Evolutionary conservation across 2,329 filamentous ascomycete genomes (phyloP), one percentile per base, ranked within the genome.

Genomic region (Colletotrichum zoysiae): DNA sequence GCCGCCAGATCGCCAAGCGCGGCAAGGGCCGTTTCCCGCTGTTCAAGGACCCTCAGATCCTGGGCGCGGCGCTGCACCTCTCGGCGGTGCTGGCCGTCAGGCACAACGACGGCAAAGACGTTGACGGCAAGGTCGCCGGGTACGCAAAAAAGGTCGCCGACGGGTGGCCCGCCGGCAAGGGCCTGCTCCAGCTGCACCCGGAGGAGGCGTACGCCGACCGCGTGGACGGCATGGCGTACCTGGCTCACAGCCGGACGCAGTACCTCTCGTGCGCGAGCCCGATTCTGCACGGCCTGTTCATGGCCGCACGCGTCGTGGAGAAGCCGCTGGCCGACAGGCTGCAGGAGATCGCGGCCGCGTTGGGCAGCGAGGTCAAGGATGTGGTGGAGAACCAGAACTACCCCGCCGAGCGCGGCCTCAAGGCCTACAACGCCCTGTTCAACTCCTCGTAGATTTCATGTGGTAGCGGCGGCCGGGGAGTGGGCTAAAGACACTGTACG

Each of bases 281-380:
- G 51, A 76, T 85, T 38, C 75, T 85, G 61, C 79, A 82, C 76
- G 88, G 85, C 26, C 79, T 89, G 64, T 79, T 83, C 51, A 71
- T 84, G 71, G 85, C 87, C 18, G 78, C 81, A 53, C 77, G 85
- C 73, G 78, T 86, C 18, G 76, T 86, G 55, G 77, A 78, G 60
- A 75, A 79, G 35, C 78, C 76, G 55, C 76, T 85, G 62, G 80
- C 80, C 5, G 75, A 67, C 40, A 74, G 82, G 78, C 76, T 89
- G 59, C 75, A 80, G 70, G 73, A 79, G n/a, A 81, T 86, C 26
- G 79, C 80, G n/a, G 78, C 82, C 46, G 73, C 76, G 5, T 74
- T 87, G 33, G 76, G 78, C 14, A 75, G 76, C 42, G 80, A 86
- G 71, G 70, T 86, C n/a, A 72, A 77, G 55, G 77, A 79, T 61